Evolutionary conservation across 176 grass and related monocot species (phyloP).

Genomic region (Ampelocalamus luodianensis): DNA sequence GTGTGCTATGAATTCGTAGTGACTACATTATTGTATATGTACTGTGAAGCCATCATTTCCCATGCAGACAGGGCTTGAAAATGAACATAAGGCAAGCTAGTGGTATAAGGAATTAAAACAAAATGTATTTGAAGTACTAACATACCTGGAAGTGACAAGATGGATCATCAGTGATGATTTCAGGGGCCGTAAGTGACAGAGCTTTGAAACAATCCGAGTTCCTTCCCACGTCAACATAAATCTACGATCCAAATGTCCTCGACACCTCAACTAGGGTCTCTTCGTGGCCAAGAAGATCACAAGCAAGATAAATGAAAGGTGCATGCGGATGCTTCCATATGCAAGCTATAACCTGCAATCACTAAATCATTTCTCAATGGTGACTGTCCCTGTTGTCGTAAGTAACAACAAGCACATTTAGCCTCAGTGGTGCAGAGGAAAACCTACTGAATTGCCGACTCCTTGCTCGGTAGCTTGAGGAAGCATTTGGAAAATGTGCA

Average conservation of each 20-base stretch:
- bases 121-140: background rate
- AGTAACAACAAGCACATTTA: background rate
- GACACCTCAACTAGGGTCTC: constrained; percentile 80
- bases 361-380: constrained; percentile 43
- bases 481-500: constrained; percentile 86
- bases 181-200: constrained; percentile 58
- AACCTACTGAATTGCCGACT: constrained; percentile 88
- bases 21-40: background rate
- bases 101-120: background rate
- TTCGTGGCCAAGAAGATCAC: constrained; percentile 57
- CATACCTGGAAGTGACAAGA: constrained; percentile 84
- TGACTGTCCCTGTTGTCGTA: constrained; percentile 15
- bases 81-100: background rate
- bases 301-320: constrained; percentile 54
- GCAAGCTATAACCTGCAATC: constrained; percentile 82
- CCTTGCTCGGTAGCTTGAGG: constrained; percentile 79
- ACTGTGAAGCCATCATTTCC: constrained; percentile 1
- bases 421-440: constrained; percentile 15
- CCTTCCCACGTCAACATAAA: constrained; percentile 65
- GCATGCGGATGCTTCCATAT: constrained; percentile 94
- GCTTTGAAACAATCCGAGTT: constrained; percentile 61
- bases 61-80: background rate
- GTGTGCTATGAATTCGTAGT: constrained; percentile 1
- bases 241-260: constrained; percentile 68
- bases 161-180: constrained; percentile 71